Evolutionary conservation across 1,139 yeast species (phyloP).

Genomic region (Lizanozyma gosingica): DNA sequence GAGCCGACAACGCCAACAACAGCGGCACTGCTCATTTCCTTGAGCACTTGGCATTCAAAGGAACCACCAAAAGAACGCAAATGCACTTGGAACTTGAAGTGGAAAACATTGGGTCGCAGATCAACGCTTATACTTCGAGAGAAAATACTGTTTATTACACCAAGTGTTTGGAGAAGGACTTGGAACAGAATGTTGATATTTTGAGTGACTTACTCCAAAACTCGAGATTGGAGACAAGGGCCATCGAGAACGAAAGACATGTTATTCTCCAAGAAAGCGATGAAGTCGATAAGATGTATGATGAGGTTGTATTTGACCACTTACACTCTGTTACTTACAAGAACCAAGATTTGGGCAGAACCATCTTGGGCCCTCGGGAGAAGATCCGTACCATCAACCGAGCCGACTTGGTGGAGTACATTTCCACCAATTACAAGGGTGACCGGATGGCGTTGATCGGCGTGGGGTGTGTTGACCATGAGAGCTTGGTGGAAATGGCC

Average conservation of each 20-base stretch:
- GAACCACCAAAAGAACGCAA: slow-evolving; percentile 80
- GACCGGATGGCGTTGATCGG: slow-evolving; percentile 97
- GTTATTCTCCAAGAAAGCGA: slow-evolving; percentile 95
- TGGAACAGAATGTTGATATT: slow-evolving; percentile 80
- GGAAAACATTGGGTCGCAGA: slow-evolving; percentile 93
- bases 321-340: slow-evolving; percentile 87
- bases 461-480: slow-evolving; percentile 89
- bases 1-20: slow-evolving; percentile 78
- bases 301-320: slow-evolving; percentile 96
- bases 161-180: slow-evolving; percentile 71
- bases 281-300: slow-evolving; percentile 96
- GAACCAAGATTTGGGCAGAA: slow-evolving; percentile 90
- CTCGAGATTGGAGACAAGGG: slow-evolving; percentile 71
- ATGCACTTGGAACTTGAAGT: slow-evolving; percentile 81
- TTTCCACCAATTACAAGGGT: slow-evolving; percentile 81
- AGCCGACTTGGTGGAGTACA: slow-evolving; percentile 69
- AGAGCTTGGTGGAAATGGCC: slow-evolving; percentile 69
- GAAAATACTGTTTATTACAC: slow-evolving; percentile 97
- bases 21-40: slow-evolving; percentile 95
- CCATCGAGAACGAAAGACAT: slow-evolving; percentile 92
- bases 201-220: slow-evolving; percentile 82
- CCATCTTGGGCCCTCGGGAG: slow-evolving; percentile 92
- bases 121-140: slow-evolving; percentile 94
- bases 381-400: slow-evolving; percentile 75
- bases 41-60: slow-evolving; percentile 95